Base-by-base conservation (phyloP, 2,329 filamentous ascomycete species). In the Elsinoe ampelina region DNA sequence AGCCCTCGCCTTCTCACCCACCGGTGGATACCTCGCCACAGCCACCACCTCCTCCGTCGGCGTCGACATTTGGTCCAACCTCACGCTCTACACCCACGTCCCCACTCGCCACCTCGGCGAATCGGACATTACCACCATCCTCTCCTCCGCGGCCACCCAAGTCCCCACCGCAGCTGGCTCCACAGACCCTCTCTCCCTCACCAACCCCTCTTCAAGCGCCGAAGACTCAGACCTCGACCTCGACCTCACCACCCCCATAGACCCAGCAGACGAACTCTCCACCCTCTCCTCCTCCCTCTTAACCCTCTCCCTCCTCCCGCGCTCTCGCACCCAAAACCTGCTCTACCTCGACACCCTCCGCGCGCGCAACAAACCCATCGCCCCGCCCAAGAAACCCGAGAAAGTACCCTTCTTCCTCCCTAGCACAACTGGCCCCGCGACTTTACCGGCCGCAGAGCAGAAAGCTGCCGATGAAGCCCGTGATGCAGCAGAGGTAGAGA, bases 401-500 rank as follows among this genome's bases (percentile, higher is more conserved):
- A 95, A 95, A 67, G 92, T 92, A 0, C 95, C 93, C 0, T 97
- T 97, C 77, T 97, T 97, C 77, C 77, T 97, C 3, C 89, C 90
- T 0, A 85, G 85, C 0, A 74, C 85, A 3, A 13, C 48, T 19
- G n/a, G 15, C 17, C 38, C 19, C 8, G 54, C 26, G 26, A 30
- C 26, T 15, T 26, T 55, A 6, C 17, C 54, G 2, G 13, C 10
- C 15, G 22, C 15, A 10, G 77, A 78, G 45, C 63, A 66, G 39
- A 57, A 60, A 7, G 62, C 65, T 36, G 57, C 63, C 51, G 57
- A 70, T 41, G 57, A 67, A 12, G 61, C 68, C 11, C 47, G 61
- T 47, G 63, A 65, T 62, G 47, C 72, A 60, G 30, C 69, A 66
- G 59, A 65, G 6, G 35, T 67, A 15, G 66, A 68, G 42, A 61